Evolutionary conservation across 78 protist genomes (phyloP).

Genomic region (Dictyostelium citrinum): DNA sequence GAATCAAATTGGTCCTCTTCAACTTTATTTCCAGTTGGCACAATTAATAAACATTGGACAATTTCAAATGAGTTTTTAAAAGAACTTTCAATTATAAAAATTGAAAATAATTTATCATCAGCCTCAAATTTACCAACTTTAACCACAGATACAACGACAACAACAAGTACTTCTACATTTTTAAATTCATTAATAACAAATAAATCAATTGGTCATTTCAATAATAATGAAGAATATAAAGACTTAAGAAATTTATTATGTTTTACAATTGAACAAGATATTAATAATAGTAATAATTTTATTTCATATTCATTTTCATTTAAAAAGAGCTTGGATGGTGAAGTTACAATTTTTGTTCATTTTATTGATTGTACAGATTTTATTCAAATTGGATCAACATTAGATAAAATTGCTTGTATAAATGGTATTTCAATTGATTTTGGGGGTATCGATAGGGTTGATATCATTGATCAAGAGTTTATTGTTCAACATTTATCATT

Average conservation of each 20-base stretch:
- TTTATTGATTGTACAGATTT: conserved; percentile 11
- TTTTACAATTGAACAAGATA: conserved; percentile 17
- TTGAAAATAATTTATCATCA: background rate
- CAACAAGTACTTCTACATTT: background rate
- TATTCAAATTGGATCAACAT: background rate
- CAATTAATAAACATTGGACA: background rate
- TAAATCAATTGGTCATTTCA: background rate
- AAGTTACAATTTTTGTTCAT: conserved; percentile 17
- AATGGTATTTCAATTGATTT: background rate
- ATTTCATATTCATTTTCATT: conserved; percentile 14
- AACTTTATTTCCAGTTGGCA: background rate
- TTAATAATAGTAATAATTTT: background rate
- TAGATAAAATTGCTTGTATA: background rate
- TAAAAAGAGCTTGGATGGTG: background rate
- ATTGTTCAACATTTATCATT: background rate
- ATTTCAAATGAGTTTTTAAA: background rate
- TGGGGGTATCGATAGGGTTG: background rate
- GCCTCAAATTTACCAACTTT: background rate
- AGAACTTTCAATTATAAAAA: background rate
- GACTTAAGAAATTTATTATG: conserved; percentile 19
- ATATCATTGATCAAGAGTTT: background rate
- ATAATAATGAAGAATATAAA: background rate
- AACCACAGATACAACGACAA: too few relatives aligned
- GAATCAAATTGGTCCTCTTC: background rate
- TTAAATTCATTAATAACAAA: background rate